Evolutionary conservation across 306 rosid species (phyloP).

Genomic region (Malus sylvestris): DNA sequence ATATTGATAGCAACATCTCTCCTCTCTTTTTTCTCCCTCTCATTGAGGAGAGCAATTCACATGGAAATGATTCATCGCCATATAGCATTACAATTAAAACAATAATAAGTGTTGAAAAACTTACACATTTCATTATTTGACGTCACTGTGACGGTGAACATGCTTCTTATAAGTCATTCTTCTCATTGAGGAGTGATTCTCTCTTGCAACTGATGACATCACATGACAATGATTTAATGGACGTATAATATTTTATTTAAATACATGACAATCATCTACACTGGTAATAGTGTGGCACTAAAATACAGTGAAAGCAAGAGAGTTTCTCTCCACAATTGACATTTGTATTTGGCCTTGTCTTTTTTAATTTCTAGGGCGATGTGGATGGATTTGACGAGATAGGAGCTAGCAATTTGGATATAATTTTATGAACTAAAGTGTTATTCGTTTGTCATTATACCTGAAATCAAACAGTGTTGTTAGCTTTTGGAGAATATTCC

Average conservation of each 20-base stretch:
- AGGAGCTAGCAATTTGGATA: not conserved
- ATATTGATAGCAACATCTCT: not conserved
- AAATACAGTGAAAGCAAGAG: not conserved
- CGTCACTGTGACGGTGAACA: accelerated
- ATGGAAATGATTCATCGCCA: not conserved
- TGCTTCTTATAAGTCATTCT: too few relatives aligned
- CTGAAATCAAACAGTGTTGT: not conserved
- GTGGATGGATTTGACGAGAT: constrained; percentile 4
- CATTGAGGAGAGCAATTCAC: too few relatives aligned
- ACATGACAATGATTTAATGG: too few relatives aligned
- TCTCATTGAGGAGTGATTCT: accelerated
- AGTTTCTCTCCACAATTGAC: too few relatives aligned
- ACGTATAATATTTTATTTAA: too few relatives aligned
- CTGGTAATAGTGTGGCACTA: too few relatives aligned
- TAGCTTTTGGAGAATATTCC: not conserved
- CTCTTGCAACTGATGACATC: not conserved
- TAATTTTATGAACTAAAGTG: not conserved
- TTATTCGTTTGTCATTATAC: not conserved
- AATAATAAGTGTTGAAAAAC: not conserved
- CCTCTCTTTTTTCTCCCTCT: not conserved
- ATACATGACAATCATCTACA: not conserved
- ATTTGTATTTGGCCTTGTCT: too few relatives aligned
- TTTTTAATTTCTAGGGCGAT: not conserved
- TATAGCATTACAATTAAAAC: too few relatives aligned
- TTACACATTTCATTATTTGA: too few relatives aligned